These are phyloP conservation scores for Cordia subcordata DNA, from an alignment of 257 asterid genomes.

Conservation along the genomic window DNA sequence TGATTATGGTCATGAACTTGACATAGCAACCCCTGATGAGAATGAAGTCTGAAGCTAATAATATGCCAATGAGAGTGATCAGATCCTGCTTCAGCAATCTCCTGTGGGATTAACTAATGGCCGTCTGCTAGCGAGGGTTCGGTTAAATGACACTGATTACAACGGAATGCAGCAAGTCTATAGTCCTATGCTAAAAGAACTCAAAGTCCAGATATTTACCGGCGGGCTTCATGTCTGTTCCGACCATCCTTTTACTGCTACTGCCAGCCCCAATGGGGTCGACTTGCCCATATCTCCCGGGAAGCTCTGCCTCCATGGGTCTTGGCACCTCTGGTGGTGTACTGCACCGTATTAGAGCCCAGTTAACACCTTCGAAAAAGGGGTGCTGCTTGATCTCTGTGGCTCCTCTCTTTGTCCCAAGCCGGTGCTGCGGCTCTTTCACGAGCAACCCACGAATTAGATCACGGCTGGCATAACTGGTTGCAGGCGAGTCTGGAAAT, in stretches of 20 bases:
- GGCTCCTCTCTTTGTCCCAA: constrained; percentile 39
- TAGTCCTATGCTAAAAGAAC: constrained; percentile 52
- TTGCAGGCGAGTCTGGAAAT: constrained; percentile 32
- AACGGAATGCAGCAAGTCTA: constrained; percentile 15
- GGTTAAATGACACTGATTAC: constrained; percentile 3
- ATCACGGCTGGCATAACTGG: constrained; percentile 29
- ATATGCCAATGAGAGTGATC: not conserved
- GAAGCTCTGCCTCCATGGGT: constrained; percentile 20
- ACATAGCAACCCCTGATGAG: not conserved
- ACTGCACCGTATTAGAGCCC: constrained; percentile 44
- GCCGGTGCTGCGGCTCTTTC: constrained; percentile 33
- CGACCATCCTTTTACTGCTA: constrained; percentile 19
- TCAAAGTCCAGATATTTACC: constrained; percentile 87
- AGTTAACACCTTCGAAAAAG: constrained; percentile 36
- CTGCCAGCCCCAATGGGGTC: constrained; percentile 13
- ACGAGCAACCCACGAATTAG: constrained; percentile 31
- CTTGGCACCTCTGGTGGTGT: constrained; percentile 40
- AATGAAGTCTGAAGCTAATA: not conserved
- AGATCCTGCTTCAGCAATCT: constrained; percentile 1
- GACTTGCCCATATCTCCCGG: constrained; percentile 15
- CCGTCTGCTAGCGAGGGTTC: not conserved
- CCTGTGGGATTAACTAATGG: constrained; percentile 18
- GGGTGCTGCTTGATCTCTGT: constrained; percentile 38
- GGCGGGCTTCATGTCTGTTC: constrained; percentile 47
- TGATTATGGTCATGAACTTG: too few relatives aligned